Percentiles rank a stretch among this genome's conserved stretches.
Evolutionary conservation across 129 eudicot genomes (phyloP).

Genomic region (Cynara cardunculus): DNA sequence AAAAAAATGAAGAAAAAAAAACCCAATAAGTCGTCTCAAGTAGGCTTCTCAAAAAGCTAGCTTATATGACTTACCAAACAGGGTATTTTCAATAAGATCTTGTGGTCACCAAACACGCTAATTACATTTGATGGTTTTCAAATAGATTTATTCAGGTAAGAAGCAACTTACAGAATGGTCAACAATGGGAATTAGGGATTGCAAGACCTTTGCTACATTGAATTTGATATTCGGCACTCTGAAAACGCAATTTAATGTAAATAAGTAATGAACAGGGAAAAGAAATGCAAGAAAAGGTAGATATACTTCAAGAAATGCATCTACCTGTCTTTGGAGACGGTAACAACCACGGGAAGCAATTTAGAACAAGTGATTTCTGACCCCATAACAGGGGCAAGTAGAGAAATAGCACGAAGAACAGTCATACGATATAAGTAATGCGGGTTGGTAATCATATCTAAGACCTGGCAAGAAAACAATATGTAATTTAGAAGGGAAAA

Average conservation of each 20-base stretch:
- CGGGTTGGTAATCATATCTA: slow-evolving; percentile 77
- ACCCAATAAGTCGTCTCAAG: background rate
- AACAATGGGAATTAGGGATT: slow-evolving; percentile 73
- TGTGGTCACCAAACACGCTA: background rate
- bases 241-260: slow-evolving; percentile 9
- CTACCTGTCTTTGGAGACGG: slow-evolving; percentile 81
- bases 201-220: slow-evolving; percentile 88
- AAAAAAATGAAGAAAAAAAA: background rate
- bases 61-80: background rate
- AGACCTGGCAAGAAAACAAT: slow-evolving; percentile 49
- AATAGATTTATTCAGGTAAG: background rate
- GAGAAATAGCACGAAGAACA: slow-evolving; percentile 67
- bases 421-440: slow-evolving; percentile 90
- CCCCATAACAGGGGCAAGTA: slow-evolving; percentile 95
- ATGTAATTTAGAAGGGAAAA: background rate
- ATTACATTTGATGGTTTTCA: background rate
- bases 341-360: slow-evolving; percentile 75
- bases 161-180: slow-evolving; percentile 65
- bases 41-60: background rate
- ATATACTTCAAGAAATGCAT: background rate
- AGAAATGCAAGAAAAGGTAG: background rate
- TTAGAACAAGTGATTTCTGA: slow-evolving; percentile 88
- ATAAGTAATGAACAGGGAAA: background rate
- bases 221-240: slow-evolving; percentile 95
- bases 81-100: background rate